Base-by-base conservation (phyloP, 345 rosid genomes). In the Zanthoxylum bungeanum region DNA sequence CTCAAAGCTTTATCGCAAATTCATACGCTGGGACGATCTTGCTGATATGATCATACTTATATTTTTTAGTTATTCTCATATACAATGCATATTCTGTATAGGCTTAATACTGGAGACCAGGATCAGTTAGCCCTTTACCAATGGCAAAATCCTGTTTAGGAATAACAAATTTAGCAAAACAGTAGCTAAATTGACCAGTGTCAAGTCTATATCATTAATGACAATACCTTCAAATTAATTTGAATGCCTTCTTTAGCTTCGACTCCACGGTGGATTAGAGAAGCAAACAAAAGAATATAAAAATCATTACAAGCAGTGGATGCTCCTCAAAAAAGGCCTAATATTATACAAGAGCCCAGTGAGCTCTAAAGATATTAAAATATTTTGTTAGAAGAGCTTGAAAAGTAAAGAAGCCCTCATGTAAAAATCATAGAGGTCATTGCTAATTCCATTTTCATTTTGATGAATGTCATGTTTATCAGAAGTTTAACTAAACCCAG, bases 111-210 rank as follows among this genome's bases (percentile, higher is more conserved):
- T 93, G 99, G 75, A 93, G 52, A 67, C 90, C 91, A 75, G 97
- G 99, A 76, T 96, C 87, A 37, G 99, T 96, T 62, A 96, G 94
- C 59, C 99, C 99, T 72, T 96, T 96, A 66, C 99, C 99, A 73
- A 96, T 96, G 53, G 99, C 98, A 75, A 96, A 87, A 68, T 98
- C 99, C 99, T 96, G 88, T 71, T 77, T 46, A 46, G 68, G 36
- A 40, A 65, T 69, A 56, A 72, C 52, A 60, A 56, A 70, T 62
- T 69, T 44, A 19, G 12, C 0, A 44, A n/a, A n/a, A 62, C 69
- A 70, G 19, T 9, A 76, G 27, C 14, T 19, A 5, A 71, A 60
- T 19, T 28, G 28, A 47, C 19, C 9, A 4, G 9, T 21, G 16
- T 39, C 9, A 66, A 73, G 21, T 22, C 25, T 6, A 51, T 39